phyloP scores from a whole-genome alignment of 2,329 filamentous ascomycete species.

The Tolypocladium guangdongense region DNA sequence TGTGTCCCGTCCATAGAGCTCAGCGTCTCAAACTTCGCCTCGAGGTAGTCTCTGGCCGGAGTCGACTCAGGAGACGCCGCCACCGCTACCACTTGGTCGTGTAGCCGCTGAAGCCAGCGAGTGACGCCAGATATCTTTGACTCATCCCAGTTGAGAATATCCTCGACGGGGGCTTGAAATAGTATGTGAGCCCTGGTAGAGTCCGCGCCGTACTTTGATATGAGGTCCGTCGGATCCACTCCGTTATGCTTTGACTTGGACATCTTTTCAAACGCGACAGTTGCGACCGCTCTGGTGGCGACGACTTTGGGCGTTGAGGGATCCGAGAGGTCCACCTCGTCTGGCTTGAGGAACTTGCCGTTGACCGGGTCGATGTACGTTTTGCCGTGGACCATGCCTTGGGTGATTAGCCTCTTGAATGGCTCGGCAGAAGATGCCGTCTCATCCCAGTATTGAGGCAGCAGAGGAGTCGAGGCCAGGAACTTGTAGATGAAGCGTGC shows the following conservation, averaged over 20 bases:
- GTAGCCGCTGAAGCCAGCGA: constrained; percentile 64
- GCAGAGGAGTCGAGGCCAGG: constrained; percentile 45
- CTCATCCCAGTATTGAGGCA: constrained; percentile 26
- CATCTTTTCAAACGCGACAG: constrained; percentile 78
- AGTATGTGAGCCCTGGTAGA: constrained; percentile 77
- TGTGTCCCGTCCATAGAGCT: constrained; percentile 19
- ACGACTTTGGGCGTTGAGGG: constrained; percentile 48
- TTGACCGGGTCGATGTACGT: constrained; percentile 67
- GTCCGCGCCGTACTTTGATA: constrained; percentile 69
- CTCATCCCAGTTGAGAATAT: constrained; percentile 82
- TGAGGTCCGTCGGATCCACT: constrained; percentile 66
- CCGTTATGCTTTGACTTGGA: constrained; percentile 92
- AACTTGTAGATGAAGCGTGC: constrained; percentile 88
- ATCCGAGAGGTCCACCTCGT: constrained; percentile 57
- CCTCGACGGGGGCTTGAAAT: constrained; percentile 75
- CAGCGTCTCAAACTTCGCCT: constrained; percentile 17
- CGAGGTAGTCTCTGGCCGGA: constrained; percentile 25
- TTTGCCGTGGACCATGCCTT: constrained; percentile 88
- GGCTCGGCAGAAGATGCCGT: constrained; percentile 48
- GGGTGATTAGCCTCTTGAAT: constrained; percentile 71
- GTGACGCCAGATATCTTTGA: constrained; percentile 70
- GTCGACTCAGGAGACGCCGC: constrained; percentile 6
- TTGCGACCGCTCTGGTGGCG: constrained; percentile 46
- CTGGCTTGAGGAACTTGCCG: constrained; percentile 65
- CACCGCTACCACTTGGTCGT: constrained; percentile 39